These are phyloP conservation scores for Amphicarpaea edgeworthii DNA, from an alignment of 306 rosid genomes.

Conservation along the genomic window DNA sequence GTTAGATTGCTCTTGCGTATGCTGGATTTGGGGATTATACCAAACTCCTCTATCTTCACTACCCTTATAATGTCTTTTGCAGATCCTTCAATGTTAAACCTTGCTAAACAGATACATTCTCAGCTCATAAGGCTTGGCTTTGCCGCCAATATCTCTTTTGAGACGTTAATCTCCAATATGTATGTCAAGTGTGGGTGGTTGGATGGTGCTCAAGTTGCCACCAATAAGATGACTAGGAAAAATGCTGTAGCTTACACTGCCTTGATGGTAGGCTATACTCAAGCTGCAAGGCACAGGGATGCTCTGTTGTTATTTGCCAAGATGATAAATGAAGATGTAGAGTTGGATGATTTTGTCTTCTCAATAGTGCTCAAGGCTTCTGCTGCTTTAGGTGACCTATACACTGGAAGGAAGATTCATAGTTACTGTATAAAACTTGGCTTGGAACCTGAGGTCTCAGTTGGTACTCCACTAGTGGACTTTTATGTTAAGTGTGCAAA, in stretches of 20 bases:
- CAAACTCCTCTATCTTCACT: conserved; percentile 53
- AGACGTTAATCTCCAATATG: conserved; percentile 59
- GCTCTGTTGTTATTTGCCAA: conserved; percentile 55
- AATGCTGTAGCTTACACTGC: conserved; percentile 68
- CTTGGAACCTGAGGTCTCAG: conserved; percentile 64
- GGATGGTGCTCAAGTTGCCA: conserved; percentile 59
- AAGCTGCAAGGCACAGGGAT: conserved; percentile 51
- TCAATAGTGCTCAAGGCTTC: conserved; percentile 67
- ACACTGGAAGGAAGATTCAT: conserved; percentile 60
- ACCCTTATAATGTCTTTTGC: conserved; percentile 52
- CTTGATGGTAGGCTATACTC: conserved; percentile 67
- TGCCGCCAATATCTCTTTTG: conserved; percentile 44
- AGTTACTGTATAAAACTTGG: conserved; percentile 61
- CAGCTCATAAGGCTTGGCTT: conserved; percentile 57
- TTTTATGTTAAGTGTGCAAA: conserved; percentile 66
- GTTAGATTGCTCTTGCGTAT: conserved; percentile 50
- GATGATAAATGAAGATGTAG: conserved; percentile 57
- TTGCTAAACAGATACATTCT: conserved; percentile 66
- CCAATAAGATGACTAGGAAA: conserved; percentile 53
- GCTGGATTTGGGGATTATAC: conserved; percentile 52
- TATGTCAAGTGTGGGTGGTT: conserved; percentile 69
- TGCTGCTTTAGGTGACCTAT: conserved; percentile 58
- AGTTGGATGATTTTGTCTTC: conserved; percentile 65
- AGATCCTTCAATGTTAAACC: conserved; percentile 45
- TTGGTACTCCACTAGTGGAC: conserved; percentile 74